Percentiles rank a stretch among this genome's conserved stretches.
Conservation (phyloP, 2,329 filamentous ascomycete genomes). For the Cercospora berteroae region DNA sequence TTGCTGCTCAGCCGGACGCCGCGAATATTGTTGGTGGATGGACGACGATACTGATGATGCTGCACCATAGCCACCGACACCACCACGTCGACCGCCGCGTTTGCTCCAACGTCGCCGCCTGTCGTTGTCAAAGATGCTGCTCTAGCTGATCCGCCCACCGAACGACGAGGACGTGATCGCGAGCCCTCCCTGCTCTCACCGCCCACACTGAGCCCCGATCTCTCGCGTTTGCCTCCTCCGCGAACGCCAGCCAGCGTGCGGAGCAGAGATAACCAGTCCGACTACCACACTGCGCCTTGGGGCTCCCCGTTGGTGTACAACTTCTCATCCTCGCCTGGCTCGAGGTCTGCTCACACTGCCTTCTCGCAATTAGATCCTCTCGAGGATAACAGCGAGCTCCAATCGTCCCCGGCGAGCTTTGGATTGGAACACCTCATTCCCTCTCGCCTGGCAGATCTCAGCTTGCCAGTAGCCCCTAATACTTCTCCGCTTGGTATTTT, state of each 20-base stretch:
- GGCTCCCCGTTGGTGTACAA: conserved; percentile 75
- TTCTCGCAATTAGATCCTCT: conserved; percentile 33
- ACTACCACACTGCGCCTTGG: conserved; percentile 72
- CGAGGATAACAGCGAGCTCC: conserved; percentile 31
- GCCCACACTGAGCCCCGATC: conserved; percentile 24
- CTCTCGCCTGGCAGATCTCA: conserved; percentile 31
- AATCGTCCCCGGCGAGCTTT: conserved; percentile 34
- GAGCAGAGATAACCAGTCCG: conserved; percentile 34
- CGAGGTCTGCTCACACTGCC: conserved; percentile 35
- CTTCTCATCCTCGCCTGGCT: conserved; percentile 52
- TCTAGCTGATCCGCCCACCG: conserved; percentile 11
- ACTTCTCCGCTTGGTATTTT: conserved; percentile 19
- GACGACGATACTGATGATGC: conserved; percentile 11
- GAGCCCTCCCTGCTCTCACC: conserved; percentile 7
- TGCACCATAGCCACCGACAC: conserved; percentile 12
- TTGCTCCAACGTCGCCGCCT: conserved; percentile 23
- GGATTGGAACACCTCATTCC: conserved; percentile 39
- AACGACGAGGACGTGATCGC: conserved; percentile 10
- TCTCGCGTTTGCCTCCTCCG: conserved; percentile 29
- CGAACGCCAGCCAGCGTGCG: conserved; percentile 32
- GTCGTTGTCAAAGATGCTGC: conserved; percentile 22
- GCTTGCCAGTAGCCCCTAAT: conserved; percentile 17
- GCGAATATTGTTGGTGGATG: neutral
- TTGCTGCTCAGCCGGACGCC: neutral
- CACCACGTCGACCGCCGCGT: conserved; percentile 19